A percentile compares a stretch with the other conserved stretches of the same genome.
Evolutionary conservation across 225 moss, liverwort and hornwort species (phyloP).

Genomic region (Sphagnum tenellum): DNA sequence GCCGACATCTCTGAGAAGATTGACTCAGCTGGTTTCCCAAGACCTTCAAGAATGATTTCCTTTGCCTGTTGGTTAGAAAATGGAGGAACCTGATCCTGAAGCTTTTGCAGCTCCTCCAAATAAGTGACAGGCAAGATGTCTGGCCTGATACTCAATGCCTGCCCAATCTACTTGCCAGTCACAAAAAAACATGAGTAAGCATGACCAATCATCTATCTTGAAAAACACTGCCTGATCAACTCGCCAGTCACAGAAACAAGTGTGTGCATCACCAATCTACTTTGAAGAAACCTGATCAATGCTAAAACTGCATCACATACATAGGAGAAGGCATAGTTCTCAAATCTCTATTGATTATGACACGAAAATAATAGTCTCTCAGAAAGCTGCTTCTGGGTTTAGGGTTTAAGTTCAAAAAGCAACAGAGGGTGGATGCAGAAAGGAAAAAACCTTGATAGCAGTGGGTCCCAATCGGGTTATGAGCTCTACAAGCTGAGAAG

Average conservation of each 20-base stretch:
- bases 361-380: no score
- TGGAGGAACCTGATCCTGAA: constrained; percentile 82
- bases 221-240: not conserved
- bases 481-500: constrained; percentile 70
- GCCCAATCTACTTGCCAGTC: constrained; percentile 51
- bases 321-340: no score
- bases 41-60: constrained; percentile 43
- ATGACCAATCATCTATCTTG: not conserved
- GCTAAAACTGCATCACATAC: no score
- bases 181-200: no score
- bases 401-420: no score
- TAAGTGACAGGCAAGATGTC: constrained; percentile 70
- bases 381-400: no score
- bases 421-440: not conserved
- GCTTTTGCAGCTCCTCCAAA: constrained; percentile 75
- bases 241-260: not conserved
- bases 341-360: no score
- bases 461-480: constrained; percentile 77
- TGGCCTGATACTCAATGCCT: constrained; percentile 83
- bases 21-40: constrained; percentile 54
- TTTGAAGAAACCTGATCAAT: no score
- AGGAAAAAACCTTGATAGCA: constrained; percentile 63
- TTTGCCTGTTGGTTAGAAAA: constrained; percentile 68
- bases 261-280: no score
- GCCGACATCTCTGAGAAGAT: constrained; percentile 63